These are phyloP conservation scores for Xylaria sp. DNA, from an alignment of 2,329 filamentous ascomycete genomes.

Conservation along the genomic window DNA sequence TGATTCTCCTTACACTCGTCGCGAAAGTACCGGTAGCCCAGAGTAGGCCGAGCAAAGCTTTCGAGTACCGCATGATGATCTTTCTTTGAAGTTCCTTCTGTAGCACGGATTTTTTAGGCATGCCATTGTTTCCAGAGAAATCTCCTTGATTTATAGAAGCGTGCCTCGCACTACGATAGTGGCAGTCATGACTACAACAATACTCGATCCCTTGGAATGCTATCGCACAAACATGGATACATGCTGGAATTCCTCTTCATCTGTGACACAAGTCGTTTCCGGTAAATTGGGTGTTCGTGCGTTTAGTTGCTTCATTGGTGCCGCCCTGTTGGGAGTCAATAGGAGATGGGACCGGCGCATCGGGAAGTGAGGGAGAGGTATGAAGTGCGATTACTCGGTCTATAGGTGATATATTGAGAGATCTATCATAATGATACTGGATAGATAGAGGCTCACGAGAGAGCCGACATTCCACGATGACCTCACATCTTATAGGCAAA, in stretches of 20 bases:
- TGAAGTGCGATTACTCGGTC: too few relatives aligned
- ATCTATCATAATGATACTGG: too few relatives aligned
- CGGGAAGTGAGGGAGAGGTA: not conserved
- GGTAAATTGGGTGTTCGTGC: not conserved
- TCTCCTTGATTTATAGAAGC: constrained; percentile 7
- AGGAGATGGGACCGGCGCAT: not conserved
- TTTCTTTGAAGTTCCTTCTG: not conserved
- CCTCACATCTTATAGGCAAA: too few relatives aligned
- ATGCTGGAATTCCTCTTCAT: not conserved
- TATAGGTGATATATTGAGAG: too few relatives aligned
- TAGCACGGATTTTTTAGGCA: not conserved
- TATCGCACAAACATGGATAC: not conserved
- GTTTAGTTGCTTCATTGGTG: not conserved
- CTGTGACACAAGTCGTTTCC: not conserved
- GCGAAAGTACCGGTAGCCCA: not conserved
- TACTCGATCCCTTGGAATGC: not conserved
- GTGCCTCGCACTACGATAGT: not conserved
- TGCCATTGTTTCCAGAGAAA: not conserved
- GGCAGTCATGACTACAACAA: not conserved
- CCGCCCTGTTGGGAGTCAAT: not conserved
- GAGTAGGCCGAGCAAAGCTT: constrained; percentile 1
- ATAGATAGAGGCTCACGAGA: too few relatives aligned
- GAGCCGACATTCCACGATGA: too few relatives aligned
- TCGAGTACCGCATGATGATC: constrained; percentile 5
- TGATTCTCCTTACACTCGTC: constrained; percentile 5